Base-by-base conservation (phyloP, 768 basidiomycete genomes). In the Tephrocybe rancida region DNA sequence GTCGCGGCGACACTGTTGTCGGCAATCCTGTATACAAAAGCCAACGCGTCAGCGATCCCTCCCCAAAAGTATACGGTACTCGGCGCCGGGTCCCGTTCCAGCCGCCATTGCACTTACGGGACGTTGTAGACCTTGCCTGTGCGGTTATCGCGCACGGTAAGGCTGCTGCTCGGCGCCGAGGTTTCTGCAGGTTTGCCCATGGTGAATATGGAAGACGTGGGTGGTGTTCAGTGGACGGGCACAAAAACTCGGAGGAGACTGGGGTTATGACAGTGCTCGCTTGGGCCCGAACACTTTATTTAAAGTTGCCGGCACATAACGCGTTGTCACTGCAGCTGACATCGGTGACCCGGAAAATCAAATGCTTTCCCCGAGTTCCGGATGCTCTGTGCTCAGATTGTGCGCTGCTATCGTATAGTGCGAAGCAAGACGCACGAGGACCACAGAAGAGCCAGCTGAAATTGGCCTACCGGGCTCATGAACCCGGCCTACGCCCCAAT, bases 1-100 rank as follows among this genome's bases (percentile, higher is more conserved):
- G 88, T 87, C 0, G 92, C 92, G 21, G 83, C 72, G 24, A 96
- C 79, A 30, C 87, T 83, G 67, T 95, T 95, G 69, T 94, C 83
- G 25, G 73, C 73, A 59, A 96, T 93, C 5, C 92, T 94, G 57
- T 11, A 57, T 10, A 27, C 14, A 10, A 25, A 14, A 19, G 11
- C 39, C 19, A 29, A 41, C 22, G 22, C 41, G 21, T 57, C 27
- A 46, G 49, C 19, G 16, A 7, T 3, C 16, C 9, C n/a, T 26
- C 21, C 34, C n/a, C 48, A 16, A 18, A 22, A 5, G 19, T 22
- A 21, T 25, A 11, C 11, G 24, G 42, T 43, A 43, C 44, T 16
- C 44, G 14, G 26, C 6, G 44, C 35, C 35, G 19, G n/a, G 35
- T 29, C 38, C 30, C 30, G 35, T 30, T 30, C 9, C 21, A 13